These are phyloP conservation scores for Graphiopsis chlorocephala DNA, from an alignment of 2,329 filamentous ascomycete species.

Conservation along the genomic window DNA sequence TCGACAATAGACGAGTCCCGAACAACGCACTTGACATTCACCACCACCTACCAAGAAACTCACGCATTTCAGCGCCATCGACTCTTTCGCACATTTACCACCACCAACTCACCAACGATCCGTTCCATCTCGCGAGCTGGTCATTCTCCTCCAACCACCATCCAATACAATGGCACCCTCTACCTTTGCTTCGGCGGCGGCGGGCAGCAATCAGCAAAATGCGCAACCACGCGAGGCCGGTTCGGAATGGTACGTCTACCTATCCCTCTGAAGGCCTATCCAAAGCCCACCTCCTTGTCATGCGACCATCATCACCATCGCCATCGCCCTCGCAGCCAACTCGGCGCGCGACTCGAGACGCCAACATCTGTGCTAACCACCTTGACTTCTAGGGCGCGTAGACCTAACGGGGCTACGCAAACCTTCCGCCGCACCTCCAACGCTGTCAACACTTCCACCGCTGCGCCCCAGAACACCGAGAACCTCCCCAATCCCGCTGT, in stretches of 20 bases:
- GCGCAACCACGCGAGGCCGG: slow-evolving; percentile 43
- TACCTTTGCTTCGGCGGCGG: slow-evolving; percentile 51
- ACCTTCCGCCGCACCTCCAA: slow-evolving; percentile 65
- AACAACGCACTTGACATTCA: background rate
- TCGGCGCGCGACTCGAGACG: background rate
- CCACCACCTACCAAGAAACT: background rate
- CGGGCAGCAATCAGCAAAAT: slow-evolving; percentile 39
- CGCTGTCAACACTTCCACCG: slow-evolving; percentile 50
- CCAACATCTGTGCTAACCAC: slow-evolving; percentile 9
- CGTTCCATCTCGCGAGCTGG: background rate
- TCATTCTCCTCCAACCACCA: background rate
- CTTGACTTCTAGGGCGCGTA: slow-evolving; percentile 53
- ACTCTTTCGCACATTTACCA: background rate
- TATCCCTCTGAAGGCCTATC: background rate
- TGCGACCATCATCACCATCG: background rate
- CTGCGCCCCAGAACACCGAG: slow-evolving; percentile 26
- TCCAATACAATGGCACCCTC: slow-evolving; percentile 28
- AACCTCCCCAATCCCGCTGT: slow-evolving; percentile 21
- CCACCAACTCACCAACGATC: background rate
- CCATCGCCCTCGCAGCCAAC: background rate
- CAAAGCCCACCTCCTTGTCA: background rate
- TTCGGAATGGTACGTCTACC: slow-evolving; percentile 46
- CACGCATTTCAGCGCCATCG: background rate
- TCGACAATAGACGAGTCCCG: slow-evolving; percentile 6
- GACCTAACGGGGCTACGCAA: slow-evolving; percentile 64